Evolutionary conservation across 2,329 filamentous ascomycete species (phyloP).

Genomic region (Phyllosticta citribraziliensis): DNA sequence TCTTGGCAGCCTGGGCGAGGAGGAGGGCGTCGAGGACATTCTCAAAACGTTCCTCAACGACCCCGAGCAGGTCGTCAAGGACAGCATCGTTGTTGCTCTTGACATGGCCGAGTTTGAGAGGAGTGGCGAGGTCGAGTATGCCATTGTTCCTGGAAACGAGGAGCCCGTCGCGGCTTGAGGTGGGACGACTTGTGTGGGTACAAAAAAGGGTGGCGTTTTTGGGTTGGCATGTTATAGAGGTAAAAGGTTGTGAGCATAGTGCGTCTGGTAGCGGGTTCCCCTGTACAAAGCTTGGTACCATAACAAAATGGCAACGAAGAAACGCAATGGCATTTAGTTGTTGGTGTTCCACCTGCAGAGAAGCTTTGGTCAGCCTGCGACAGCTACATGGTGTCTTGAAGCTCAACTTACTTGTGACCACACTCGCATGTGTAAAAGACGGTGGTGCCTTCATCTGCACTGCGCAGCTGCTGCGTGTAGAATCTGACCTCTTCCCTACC

Average conservation of each 20-base stretch:
- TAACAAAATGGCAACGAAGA: constrained; percentile 1
- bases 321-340: constrained; percentile 39
- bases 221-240: constrained; percentile 4
- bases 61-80: constrained; percentile 83
- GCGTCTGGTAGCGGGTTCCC: not conserved
- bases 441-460: constrained; percentile 91
- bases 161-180: constrained; percentile 18
- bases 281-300: constrained; percentile 7
- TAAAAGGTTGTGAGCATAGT: constrained; percentile 5
- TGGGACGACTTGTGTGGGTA: not conserved
- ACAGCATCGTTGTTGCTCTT: constrained; percentile 88
- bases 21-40: constrained; percentile 82
- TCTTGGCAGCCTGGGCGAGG: constrained; percentile 83
- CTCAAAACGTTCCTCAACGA: constrained; percentile 79
- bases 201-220: constrained; percentile 5
- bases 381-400: not conserved
- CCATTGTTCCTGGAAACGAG: constrained; percentile 58
- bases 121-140: constrained; percentile 81
- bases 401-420: constrained; percentile 59
- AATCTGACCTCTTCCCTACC: constrained; percentile 74
- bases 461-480: constrained; percentile 73
- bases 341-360: constrained; percentile 44
- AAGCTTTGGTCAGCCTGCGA: constrained; percentile 8
- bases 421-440: constrained; percentile 86
- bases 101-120: constrained; percentile 98